Conservation (phyloP, 306 rosid species). For the Trichosanthes cucumerina region DNA sequence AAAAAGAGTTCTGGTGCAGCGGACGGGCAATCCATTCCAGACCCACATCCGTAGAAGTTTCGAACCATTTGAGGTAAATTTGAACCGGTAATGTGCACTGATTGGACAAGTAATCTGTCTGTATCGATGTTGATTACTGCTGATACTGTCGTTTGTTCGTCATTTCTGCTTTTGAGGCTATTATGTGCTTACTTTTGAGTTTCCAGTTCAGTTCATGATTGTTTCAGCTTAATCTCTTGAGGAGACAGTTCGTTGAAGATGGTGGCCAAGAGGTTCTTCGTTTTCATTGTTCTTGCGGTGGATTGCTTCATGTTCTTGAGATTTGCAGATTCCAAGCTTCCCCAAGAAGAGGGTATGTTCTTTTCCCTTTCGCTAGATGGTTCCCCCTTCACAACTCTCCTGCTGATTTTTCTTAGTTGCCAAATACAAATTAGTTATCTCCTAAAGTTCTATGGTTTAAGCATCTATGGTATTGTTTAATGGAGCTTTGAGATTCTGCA, state of each 20-base stretch:
- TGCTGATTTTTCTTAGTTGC: background rate
- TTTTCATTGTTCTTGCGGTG: constrained; percentile 19
- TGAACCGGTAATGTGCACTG: background rate
- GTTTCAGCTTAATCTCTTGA: background rate
- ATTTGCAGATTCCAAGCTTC: constrained; percentile 34
- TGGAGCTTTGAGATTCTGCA: background rate
- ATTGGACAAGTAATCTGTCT: background rate
- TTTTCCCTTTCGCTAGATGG: background rate
- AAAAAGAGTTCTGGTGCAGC: background rate
- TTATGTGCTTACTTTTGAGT: background rate
- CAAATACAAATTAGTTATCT: background rate
- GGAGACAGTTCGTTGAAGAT: constrained; percentile 17
- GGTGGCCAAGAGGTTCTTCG: constrained; percentile 21
- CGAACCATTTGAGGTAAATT: background rate
- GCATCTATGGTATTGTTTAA: background rate
- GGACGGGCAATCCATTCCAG: background rate
- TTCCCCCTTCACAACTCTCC: background rate
- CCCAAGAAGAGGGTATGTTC: constrained; percentile 50
- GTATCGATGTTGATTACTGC: background rate
- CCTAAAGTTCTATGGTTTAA: background rate
- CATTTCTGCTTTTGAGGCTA: background rate
- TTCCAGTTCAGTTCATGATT: background rate
- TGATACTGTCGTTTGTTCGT: background rate
- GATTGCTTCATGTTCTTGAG: constrained; percentile 31
- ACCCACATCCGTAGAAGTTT: background rate